Conservation (phyloP, 192 early-diverging fungal species). For the Helicostylum pulchrum region DNA sequence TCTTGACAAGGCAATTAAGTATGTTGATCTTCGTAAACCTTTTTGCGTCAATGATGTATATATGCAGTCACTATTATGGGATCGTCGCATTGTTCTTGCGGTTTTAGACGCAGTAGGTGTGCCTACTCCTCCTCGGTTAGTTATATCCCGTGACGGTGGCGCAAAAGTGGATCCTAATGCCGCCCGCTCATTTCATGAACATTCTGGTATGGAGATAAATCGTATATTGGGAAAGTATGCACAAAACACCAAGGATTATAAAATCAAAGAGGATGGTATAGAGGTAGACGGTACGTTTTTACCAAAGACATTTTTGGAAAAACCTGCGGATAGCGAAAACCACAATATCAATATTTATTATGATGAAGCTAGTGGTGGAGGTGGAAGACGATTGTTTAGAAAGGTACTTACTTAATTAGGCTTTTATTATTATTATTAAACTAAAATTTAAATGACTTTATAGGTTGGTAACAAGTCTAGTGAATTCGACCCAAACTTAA, state of each 20-base stretch:
- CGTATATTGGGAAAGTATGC: slow-evolving; percentile 20
- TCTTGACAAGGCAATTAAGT: slow-evolving; percentile 87
- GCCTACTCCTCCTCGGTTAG: slow-evolving; percentile 74
- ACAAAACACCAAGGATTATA: not conserved
- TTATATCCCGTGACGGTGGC: slow-evolving; percentile 69
- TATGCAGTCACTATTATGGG: slow-evolving; percentile 84
- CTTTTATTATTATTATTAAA: slow-evolving; percentile 1
- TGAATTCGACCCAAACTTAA: slow-evolving; percentile 75
- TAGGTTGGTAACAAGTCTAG: slow-evolving; percentile 93
- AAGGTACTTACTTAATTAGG: slow-evolving; percentile 47
- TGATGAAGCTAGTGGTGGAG: slow-evolving; percentile 73
- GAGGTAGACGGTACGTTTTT: slow-evolving; percentile 64
- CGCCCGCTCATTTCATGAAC: slow-evolving; percentile 50
- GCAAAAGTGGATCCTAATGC: slow-evolving; percentile 54
- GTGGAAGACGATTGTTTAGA: slow-evolving; percentile 73
- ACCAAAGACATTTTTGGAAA: slow-evolving; percentile 95
- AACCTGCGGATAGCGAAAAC: slow-evolving; percentile 93
- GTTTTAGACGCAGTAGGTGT: slow-evolving; percentile 79
- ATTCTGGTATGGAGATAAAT: slow-evolving; percentile 47
- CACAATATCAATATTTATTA: slow-evolving; percentile 99
- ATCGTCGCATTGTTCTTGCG: slow-evolving; percentile 83
- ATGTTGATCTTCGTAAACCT: slow-evolving; percentile 77
- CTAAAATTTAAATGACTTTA: not conserved
- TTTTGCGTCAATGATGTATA: slow-evolving; percentile 91
- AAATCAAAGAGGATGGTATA: slow-evolving; percentile 62